These are phyloP conservation scores for Schizochytrium sp. DNA, from an alignment of 108 stramenopile species.

Conservation along the genomic window DNA sequence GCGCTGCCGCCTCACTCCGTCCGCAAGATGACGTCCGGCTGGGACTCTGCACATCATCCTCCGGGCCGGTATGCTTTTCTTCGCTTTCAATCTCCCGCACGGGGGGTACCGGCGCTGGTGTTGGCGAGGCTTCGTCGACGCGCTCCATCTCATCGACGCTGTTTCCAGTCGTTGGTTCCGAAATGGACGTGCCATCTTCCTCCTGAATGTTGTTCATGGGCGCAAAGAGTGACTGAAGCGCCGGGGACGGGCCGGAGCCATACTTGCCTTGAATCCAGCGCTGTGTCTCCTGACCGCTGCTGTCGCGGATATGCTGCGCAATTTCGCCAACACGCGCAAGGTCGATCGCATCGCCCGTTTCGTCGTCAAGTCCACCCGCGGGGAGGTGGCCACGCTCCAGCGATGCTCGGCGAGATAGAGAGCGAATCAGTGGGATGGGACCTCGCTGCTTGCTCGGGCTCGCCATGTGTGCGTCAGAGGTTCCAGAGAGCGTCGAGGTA, in stretches of 20 bases:
- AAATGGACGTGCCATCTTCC: background rate
- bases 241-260: background rate
- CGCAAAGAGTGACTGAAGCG: background rate
- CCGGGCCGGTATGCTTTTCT: too few relatives aligned
- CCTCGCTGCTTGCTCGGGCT: background rate
- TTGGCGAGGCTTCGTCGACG: too few relatives aligned
- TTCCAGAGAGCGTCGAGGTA: background rate
- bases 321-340: background rate
- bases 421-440: background rate
- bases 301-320: background rate
- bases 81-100: too few relatives aligned
- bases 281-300: background rate
- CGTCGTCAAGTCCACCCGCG: background rate
- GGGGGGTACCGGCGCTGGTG: too few relatives aligned
- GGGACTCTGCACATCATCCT: too few relatives aligned
- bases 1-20: too few relatives aligned
- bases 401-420: background rate
- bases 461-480: background rate
- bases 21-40: too few relatives aligned
- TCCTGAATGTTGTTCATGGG: constrained; percentile 29
- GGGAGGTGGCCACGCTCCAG: background rate
- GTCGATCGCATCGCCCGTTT: background rate
- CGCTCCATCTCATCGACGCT: too few relatives aligned
- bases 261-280: background rate
- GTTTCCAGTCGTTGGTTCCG: too few relatives aligned